Base-by-base conservation (phyloP, 2,329 filamentous ascomycete species). In the Aureobasidium sp. region DNA sequence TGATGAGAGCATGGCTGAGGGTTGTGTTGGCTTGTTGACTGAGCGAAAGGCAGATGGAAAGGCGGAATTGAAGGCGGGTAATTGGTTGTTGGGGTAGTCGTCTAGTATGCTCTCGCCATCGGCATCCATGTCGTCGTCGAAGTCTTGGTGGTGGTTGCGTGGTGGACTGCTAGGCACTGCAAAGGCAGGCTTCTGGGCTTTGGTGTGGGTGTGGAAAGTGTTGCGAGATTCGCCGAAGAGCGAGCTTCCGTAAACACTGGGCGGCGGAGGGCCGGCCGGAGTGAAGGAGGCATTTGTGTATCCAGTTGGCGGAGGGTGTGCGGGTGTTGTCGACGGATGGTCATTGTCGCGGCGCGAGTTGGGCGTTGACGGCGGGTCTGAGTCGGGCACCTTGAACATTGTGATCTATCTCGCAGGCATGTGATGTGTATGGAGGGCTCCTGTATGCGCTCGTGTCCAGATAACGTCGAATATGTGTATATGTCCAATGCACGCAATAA, bases 151-250 rank as follows among this genome's bases (percentile, higher is more conserved):
- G n/a, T 51, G 39, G 55, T 59, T 39, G 27, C 55, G 42, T 17
- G 72, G 71, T 20, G 75, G 73, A 59, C 72, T 75, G 65, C 71
- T 75, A n/a, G 74, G 75, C 34, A 75, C 68, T 26, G 68, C 69
- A 61, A 72, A 75, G 65, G 65, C 29, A n/a, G 48, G 32, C 64
- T 67, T 66, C 51, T 27, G 27, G 8, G 53, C 27, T 44, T 23
- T 47, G 36, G 48, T 62, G 61, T 15, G 46, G n/a, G 51, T 37
- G 53, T 37, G 15, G 62, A 72, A 73, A 34, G 69, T 68, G 61
- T 70, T 67, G 56, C 66, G 67, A 12, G 64, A 64, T 13, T 66
- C 62, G 50, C 67, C 69, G 65, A 67, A 70, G 27, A 59, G 44
- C 6, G 72, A 74, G 67, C 71, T 73, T 29, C 68, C 71, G 44